Evolutionary conservation across 305 asterid species (phyloP).

Genomic region (Vinca major): DNA sequence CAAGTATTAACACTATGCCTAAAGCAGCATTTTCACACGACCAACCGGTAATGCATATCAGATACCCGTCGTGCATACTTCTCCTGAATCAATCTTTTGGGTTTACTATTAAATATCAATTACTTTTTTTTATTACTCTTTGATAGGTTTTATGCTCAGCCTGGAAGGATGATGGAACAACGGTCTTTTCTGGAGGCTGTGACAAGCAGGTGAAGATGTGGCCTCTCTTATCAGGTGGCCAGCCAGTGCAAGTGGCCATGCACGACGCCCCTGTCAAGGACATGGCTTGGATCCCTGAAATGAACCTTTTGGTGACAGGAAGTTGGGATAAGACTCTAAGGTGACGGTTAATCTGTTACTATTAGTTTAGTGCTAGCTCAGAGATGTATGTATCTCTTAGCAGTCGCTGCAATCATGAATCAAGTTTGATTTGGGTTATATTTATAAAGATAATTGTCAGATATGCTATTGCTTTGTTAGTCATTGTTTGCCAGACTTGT

Average conservation of each 20-base stretch:
- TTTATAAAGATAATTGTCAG: no score
- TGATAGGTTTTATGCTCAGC: conserved; percentile 76
- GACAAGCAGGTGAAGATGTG: conserved; percentile 97
- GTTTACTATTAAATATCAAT: no score
- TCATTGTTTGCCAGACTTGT: no score
- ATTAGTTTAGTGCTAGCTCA: neutral
- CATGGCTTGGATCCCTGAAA: conserved; percentile 85
- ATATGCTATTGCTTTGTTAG: no score
- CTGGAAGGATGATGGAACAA: conserved; percentile 97
- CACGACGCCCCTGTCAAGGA: conserved; percentile 85
- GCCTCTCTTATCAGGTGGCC: conserved; percentile 73
- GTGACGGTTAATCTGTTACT: conserved; percentile 22
- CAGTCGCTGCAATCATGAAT: no score
- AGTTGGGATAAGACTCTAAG: conserved; percentile 91
- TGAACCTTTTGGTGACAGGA: conserved; percentile 75
- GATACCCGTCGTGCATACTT: neutral
- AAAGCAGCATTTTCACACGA: conserved; percentile 39
- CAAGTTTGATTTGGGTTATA: no score
- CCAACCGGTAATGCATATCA: conserved; percentile 31
- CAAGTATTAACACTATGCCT: conserved; percentile 26
- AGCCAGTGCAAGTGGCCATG: conserved; percentile 74
- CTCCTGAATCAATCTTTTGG: conserved; percentile 4
- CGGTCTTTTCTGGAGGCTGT: conserved; percentile 94
- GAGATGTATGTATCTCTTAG: no score
- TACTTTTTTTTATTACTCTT: conserved; percentile 16